These are phyloP conservation scores for Phylloporus sp. DNA, from an alignment of 768 basidiomycete genomes.

Conservation along the genomic window DNA sequence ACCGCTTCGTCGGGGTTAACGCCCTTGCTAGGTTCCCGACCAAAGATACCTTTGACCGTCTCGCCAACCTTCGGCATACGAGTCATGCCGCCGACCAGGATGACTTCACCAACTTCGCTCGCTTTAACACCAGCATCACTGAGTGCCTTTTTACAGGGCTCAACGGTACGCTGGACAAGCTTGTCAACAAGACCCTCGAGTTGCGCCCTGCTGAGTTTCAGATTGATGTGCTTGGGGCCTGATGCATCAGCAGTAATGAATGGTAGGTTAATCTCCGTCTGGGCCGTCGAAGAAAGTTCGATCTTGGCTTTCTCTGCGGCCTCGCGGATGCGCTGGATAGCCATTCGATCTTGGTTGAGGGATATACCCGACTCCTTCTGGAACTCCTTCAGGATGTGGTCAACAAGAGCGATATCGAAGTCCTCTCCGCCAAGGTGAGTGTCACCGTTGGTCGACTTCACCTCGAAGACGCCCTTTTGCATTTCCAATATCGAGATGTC, in stretches of 20 bases:
- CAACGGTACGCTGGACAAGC: conserved; percentile 85
- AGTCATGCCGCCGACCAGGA: conserved; percentile 97
- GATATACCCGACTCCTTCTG: conserved; percentile 88
- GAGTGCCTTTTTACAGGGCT: conserved; percentile 98
- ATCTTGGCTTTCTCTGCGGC: conserved; percentile 99
- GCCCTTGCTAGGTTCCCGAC: conserved; percentile 96
- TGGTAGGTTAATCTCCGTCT: conserved; percentile 96
- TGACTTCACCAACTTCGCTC: conserved; percentile 92
- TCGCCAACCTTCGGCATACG: conserved; percentile 96
- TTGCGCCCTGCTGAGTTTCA: conserved; percentile 80
- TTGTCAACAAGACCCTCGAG: conserved; percentile 83
- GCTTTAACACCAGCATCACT: conserved; percentile 89
- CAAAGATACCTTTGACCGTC: conserved; percentile 84
- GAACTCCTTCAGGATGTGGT: conserved; percentile 85
- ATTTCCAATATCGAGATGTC: conserved; percentile 99
- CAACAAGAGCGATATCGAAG: conserved; percentile 88
- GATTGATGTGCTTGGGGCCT: conserved; percentile 97
- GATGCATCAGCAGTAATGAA: conserved; percentile 96
- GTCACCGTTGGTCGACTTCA: conserved; percentile 99
- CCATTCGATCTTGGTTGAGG: conserved; percentile 85
- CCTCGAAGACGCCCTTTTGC: conserved; percentile 99
- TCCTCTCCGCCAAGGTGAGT: conserved; percentile 98
- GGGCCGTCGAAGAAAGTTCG: conserved; percentile 88
- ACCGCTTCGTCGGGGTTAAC: conserved; percentile 99
- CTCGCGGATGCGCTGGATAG: conserved; percentile 97